Conservation (phyloP, 352 stramenopile genomes). For the Globisporangium camurandrum region DNA sequence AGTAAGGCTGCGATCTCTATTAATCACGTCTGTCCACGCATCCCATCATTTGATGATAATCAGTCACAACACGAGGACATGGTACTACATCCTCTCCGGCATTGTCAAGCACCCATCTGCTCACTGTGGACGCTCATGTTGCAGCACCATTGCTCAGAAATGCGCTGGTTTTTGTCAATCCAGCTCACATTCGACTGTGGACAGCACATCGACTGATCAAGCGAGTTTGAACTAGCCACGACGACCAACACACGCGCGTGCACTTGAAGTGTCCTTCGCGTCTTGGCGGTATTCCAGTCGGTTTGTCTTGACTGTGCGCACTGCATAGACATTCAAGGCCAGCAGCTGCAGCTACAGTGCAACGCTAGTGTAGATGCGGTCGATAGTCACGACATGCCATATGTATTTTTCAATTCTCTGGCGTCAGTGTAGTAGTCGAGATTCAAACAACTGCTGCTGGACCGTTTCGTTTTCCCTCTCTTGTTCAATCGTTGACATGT, state of each 20-base stretch:
- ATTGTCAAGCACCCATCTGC: background rate
- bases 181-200: background rate
- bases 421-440: background rate
- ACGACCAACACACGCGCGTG: background rate
- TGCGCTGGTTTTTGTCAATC: constrained; percentile 1
- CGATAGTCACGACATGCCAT: background rate
- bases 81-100: background rate
- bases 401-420: background rate
- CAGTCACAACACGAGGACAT: background rate
- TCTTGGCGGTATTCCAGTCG: background rate
- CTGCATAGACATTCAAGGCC: background rate
- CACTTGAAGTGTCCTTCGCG: constrained; percentile 1
- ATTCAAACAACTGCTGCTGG: no score
- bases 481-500: no score
- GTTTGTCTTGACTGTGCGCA: constrained; percentile 3
- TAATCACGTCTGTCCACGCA: constrained; percentile 10
- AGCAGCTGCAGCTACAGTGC: background rate
- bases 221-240: background rate
- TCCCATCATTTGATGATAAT: constrained; percentile 13
- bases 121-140: background rate
- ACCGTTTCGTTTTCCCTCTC: no score
- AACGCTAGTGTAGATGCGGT: constrained; percentile 1
- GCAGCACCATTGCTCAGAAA: background rate
- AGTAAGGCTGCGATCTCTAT: constrained; percentile 13
- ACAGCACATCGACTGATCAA: background rate